phyloP scores from a whole-genome alignment of 179 eudicot genomes.

The Amaranthus tricolor region DNA sequence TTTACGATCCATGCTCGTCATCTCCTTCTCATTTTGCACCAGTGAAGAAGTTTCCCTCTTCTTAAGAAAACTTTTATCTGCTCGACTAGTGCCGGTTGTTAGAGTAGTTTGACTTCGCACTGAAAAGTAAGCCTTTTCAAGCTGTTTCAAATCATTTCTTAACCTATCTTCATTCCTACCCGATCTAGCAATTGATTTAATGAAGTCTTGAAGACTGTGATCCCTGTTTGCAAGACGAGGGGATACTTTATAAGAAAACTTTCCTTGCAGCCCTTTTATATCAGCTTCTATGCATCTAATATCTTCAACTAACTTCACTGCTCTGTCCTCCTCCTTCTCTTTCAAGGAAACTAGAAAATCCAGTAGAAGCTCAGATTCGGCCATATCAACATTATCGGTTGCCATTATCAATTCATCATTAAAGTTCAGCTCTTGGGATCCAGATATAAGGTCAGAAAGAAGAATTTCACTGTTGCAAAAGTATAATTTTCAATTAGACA shows the following conservation, averaged over 20 bases:
- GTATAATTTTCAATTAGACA: slow-evolving; percentile 3
- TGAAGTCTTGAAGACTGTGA: slow-evolving; percentile 22
- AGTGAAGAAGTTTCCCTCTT: slow-evolving; percentile 31
- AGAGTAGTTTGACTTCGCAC: slow-evolving; percentile 28
- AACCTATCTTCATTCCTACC: slow-evolving; percentile 29
- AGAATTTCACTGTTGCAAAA: slow-evolving; percentile 36
- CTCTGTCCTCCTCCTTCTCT: slow-evolving; percentile 31
- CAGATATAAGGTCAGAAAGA: slow-evolving; percentile 30
- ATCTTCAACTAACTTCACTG: slow-evolving; percentile 33
- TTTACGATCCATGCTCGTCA: slow-evolving; percentile 17
- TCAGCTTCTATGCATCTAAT: slow-evolving; percentile 43
- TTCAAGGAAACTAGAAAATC: slow-evolving; percentile 36
- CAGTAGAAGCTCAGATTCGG: slow-evolving; percentile 38
- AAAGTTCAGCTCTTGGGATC: slow-evolving; percentile 15
- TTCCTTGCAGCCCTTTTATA: slow-evolving; percentile 30
- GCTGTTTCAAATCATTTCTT: slow-evolving; percentile 31
- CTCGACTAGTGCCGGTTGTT: slow-evolving; percentile 18
- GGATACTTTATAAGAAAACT: slow-evolving; percentile 15
- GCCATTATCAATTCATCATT: slow-evolving; percentile 18
- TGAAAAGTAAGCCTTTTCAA: slow-evolving; percentile 47
- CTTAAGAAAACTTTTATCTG: slow-evolving; percentile 33
- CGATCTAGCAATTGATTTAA: slow-evolving; percentile 22
- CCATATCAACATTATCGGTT: slow-evolving; percentile 22
- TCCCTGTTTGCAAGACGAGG: slow-evolving; percentile 20
- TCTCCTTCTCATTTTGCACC: slow-evolving; percentile 21